phyloP scores from a whole-genome alignment of 2,329 filamentous ascomycete genomes.

The Fusarium musae region DNA sequence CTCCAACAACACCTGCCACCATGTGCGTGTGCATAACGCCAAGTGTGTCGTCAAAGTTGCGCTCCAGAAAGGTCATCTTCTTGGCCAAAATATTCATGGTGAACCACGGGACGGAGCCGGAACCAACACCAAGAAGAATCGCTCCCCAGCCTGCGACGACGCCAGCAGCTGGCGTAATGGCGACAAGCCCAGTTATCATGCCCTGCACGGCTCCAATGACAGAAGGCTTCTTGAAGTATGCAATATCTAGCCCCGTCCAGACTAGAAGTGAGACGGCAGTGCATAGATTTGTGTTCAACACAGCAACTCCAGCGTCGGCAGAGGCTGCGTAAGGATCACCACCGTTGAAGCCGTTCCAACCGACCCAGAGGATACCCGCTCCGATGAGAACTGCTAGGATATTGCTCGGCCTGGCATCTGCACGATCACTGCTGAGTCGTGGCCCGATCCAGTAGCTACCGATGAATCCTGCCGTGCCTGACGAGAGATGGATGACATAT shows the following conservation, averaged over 20 bases:
- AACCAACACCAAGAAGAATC: not conserved
- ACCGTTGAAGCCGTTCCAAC: not conserved
- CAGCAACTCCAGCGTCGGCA: not conserved
- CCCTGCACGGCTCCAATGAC: not conserved
- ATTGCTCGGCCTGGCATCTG: not conserved
- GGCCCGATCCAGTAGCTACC: slow-evolving; percentile 1
- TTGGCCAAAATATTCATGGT: not conserved
- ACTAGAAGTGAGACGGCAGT: not conserved
- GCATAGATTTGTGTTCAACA: not conserved
- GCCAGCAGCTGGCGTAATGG: not conserved
- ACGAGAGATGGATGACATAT: slow-evolving; percentile 2
- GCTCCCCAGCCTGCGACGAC: not conserved
- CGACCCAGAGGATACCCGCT: not conserved
- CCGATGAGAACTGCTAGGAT: not conserved
- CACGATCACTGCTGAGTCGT: not conserved
- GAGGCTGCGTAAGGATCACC: not conserved
- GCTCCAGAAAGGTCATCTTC: not conserved
- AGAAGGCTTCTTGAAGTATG: not conserved
- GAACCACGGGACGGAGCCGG: not conserved
- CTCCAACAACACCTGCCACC: not conserved
- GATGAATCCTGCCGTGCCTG: not conserved
- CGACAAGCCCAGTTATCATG: not conserved
- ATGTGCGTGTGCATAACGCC: not conserved
- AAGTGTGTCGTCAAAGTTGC: not conserved
- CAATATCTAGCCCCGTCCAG: not conserved